phyloP scores from a whole-genome alignment of 768 basidiomycete genomes.

The Lanmaoa rubissima region DNA sequence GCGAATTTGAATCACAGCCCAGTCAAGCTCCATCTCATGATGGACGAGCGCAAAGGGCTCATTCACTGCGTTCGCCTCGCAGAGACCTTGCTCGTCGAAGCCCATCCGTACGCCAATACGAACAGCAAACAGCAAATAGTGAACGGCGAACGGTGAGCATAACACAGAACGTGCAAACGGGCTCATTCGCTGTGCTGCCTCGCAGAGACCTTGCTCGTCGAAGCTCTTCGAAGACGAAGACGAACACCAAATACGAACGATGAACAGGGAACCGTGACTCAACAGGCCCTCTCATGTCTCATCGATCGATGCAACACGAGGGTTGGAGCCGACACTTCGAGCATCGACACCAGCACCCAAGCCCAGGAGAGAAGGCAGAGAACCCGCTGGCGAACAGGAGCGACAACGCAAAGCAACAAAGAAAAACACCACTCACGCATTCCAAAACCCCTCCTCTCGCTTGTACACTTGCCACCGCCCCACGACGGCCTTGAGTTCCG shows the following conservation, averaged over 20 bases:
- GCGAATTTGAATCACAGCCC: constrained; percentile 7
- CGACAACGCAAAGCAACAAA: not conserved
- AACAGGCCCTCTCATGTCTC: constrained; percentile 14
- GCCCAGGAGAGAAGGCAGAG: not conserved
- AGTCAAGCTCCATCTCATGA: not conserved
- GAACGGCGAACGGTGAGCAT: constrained; percentile 8
- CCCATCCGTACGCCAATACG: not conserved
- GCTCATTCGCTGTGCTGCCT: constrained; percentile 16
- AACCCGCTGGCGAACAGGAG: not conserved
- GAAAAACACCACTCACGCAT: constrained; percentile 43
- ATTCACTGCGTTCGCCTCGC: constrained; percentile 20
- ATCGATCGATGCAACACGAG: constrained; percentile 12
- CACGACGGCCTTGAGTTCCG: constrained; percentile 48
- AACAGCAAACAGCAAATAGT: not conserved
- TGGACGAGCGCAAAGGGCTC: constrained; percentile 3
- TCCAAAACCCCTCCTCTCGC: constrained; percentile 64
- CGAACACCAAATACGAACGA: constrained; percentile 7
- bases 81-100: constrained; percentile 11
- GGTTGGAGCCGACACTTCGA: not conserved
- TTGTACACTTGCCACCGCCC: constrained; percentile 56
- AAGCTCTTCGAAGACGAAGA: constrained; percentile 5
- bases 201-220: constrained; percentile 18
- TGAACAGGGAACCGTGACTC: constrained; percentile 5
- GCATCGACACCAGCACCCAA: not conserved
- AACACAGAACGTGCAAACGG: constrained; percentile 9